A percentile compares a stretch with the other conserved stretches of the same genome.
Conservation (phyloP, 2,329 filamentous ascomycete species). For the Orbilia javanica region DNA sequence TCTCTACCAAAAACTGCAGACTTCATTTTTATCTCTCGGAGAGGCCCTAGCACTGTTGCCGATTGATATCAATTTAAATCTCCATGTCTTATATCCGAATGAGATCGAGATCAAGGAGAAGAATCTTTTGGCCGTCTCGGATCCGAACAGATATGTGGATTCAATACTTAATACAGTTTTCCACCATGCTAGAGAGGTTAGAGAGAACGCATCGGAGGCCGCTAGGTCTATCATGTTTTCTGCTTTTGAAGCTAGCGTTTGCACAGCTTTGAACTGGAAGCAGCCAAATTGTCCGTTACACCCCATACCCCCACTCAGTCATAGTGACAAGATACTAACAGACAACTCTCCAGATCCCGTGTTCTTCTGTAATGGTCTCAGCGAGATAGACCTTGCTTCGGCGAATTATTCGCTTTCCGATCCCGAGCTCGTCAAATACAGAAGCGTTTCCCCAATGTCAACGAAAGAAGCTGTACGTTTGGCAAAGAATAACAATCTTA, state of each 20-base stretch:
- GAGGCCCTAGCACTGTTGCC: constrained; percentile 83
- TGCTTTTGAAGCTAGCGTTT: constrained; percentile 89
- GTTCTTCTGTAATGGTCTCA: constrained; percentile 92
- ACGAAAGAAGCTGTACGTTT: constrained; percentile 96
- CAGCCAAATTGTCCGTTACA: constrained; percentile 84
- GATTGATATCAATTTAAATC: constrained; percentile 83
- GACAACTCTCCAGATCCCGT: constrained; percentile 76
- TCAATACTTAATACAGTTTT: constrained; percentile 87
- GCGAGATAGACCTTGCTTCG: constrained; percentile 66
- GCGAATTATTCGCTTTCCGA: constrained; percentile 68
- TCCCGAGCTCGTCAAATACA: constrained; percentile 74
- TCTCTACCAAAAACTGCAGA: constrained; percentile 78
- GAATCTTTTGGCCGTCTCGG: constrained; percentile 78
- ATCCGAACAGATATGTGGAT: constrained; percentile 90
- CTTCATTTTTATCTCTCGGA: constrained; percentile 81
- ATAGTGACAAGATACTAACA: neutral
- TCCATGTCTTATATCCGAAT: constrained; percentile 91
- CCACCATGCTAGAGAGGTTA: constrained; percentile 81
- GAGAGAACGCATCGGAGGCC: constrained; percentile 76
- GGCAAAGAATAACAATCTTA: constrained; percentile 95
- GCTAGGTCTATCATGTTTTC: constrained; percentile 93
- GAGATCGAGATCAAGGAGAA: constrained; percentile 77
- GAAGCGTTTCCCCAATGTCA: constrained; percentile 71
- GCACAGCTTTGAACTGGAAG: constrained; percentile 97
- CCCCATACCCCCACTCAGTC: neutral